Evolutionary conservation across 2,329 filamentous ascomycete genomes (phyloP), one percentile per base, ranked within the genome.

Genomic region (Epichloe brachyelytri): DNA sequence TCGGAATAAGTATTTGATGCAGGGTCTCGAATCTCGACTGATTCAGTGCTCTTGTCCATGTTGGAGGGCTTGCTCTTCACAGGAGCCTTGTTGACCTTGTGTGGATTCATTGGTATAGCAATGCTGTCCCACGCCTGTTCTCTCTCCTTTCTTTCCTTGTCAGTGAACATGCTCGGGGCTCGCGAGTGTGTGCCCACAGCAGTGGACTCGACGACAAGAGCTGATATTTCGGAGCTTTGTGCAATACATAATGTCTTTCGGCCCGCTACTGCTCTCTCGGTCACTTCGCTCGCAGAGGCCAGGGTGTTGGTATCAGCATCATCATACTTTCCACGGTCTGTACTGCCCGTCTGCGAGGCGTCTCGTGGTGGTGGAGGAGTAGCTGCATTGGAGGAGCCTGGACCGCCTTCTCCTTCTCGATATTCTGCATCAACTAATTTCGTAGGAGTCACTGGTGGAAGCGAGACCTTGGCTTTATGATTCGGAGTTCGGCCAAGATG

Each of bases 61-160:
- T 7, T 5, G n/a, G 19, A 20, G 5, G 38, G 12, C 30, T 48
- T 39, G 14, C 10, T 15, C n/a, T 45, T 50, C 8, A 22, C 17
- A 36, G 44, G 39, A n/a, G 46, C 44, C 22, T 40, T 50, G n/a
- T 44, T 49, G 10, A 12, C 20, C 50, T 53, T 54, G 39, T 49
- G 57, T 47, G 55, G 61, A 51, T 58, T 54, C 50, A 65, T 52
- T 43, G 66, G 65, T 62, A 66, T 62, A 39, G 61, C 54, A 55
- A 68, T 67, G 51, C 59, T 65, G 59, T 64, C 57, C 63, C 63
- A 66, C 48, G 58, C 59, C 58, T 60, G 56, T 53, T 56, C 61
- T 51, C 65, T 61, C 39, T 56, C 57, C 54, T 60, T 60, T 36
- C 65, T 63, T 51, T 68, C 55, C 46, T 62, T 54, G 43, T 60